These are phyloP conservation scores for Coleophoma crateriformis DNA, from an alignment of 2,329 filamentous ascomycete genomes.

Conservation along the genomic window DNA sequence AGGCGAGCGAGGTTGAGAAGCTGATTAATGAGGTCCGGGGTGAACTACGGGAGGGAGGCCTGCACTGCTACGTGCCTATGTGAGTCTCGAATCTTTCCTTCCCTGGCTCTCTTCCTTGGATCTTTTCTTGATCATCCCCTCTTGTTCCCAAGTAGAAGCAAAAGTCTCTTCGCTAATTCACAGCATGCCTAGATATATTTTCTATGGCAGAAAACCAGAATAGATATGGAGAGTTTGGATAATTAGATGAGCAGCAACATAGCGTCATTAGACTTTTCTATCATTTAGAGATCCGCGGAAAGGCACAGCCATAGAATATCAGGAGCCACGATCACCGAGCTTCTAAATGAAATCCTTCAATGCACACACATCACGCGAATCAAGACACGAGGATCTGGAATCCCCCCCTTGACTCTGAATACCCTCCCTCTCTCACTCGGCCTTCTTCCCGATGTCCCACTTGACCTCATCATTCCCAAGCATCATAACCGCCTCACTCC, in stretches of 20 bases:
- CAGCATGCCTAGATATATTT: not conserved
- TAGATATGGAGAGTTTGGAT: not conserved
- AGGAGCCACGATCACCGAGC: too few species aligned
- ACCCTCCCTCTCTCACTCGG: too few species aligned
- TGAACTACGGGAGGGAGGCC: conserved; percentile 21
- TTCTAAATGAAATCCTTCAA: too few species aligned
- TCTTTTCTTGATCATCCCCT: not conserved
- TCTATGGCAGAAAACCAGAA: not conserved
- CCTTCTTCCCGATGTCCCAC: too few species aligned
- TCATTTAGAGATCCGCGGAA: not conserved
- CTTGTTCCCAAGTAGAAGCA: not conserved
- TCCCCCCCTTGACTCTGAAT: too few species aligned
- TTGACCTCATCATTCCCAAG: conserved; percentile 1
- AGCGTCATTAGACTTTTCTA: not conserved
- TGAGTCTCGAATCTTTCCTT: not conserved
- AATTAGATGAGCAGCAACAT: not conserved
- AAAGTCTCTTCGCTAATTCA: not conserved
- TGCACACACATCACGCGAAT: too few species aligned
- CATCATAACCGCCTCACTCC: conserved; percentile 2
- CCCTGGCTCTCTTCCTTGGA: not conserved
- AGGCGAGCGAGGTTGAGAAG: conserved; percentile 21
- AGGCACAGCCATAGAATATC: not conserved
- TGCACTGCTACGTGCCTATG: conserved; percentile 16
- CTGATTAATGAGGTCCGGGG: conserved; percentile 24
- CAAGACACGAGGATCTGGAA: too few species aligned